Evolutionary conservation across 768 basidiomycete genomes (phyloP).

Genomic region (Omphalotus guepiniiformis): DNA sequence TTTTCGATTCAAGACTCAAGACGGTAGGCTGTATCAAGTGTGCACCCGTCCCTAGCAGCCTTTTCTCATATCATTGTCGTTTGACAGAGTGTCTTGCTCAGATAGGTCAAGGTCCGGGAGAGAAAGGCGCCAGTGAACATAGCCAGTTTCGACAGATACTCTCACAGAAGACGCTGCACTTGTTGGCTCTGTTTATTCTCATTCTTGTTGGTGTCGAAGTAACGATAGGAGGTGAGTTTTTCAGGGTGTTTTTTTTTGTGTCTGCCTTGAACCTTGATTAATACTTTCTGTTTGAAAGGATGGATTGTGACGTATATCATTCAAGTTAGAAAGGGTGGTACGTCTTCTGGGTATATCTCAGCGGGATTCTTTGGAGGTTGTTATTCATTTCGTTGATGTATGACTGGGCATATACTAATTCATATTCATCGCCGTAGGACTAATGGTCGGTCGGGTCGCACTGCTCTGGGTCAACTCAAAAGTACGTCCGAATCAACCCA

Average conservation of each 20-base stretch:
- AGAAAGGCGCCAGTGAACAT: slow-evolving; percentile 31
- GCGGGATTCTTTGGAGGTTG: slow-evolving; percentile 35
- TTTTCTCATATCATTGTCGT: too few relatives aligned
- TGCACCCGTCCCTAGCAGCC: too few relatives aligned
- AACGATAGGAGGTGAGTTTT: slow-evolving; percentile 48
- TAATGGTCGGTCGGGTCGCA: slow-evolving; percentile 33
- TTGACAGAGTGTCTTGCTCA: slow-evolving; percentile 46
- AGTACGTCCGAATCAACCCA: too few relatives aligned
- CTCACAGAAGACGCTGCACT: slow-evolving; percentile 47
- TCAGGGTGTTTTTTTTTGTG: too few relatives aligned
- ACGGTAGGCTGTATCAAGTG: too few relatives aligned
- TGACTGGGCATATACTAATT: too few relatives aligned
- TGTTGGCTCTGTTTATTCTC: slow-evolving; percentile 58
- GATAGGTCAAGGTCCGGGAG: slow-evolving; percentile 45
- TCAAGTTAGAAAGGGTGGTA: slow-evolving; percentile 29
- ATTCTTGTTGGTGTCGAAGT: slow-evolving; percentile 72
- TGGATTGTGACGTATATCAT: too few relatives aligned
- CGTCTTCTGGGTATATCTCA: slow-evolving; percentile 38
- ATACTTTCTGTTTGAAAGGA: too few relatives aligned
- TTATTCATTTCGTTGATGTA: too few relatives aligned
- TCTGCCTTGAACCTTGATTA: too few relatives aligned
- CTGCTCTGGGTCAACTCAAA: slow-evolving; percentile 34
- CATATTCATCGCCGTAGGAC: slow-evolving; percentile 27
- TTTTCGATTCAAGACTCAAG: slow-evolving; percentile 50
- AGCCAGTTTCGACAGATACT: slow-evolving; percentile 50